These are phyloP conservation scores for Trametes cingulata DNA, from an alignment of 768 basidiomycete genomes.

Conservation along the genomic window DNA sequence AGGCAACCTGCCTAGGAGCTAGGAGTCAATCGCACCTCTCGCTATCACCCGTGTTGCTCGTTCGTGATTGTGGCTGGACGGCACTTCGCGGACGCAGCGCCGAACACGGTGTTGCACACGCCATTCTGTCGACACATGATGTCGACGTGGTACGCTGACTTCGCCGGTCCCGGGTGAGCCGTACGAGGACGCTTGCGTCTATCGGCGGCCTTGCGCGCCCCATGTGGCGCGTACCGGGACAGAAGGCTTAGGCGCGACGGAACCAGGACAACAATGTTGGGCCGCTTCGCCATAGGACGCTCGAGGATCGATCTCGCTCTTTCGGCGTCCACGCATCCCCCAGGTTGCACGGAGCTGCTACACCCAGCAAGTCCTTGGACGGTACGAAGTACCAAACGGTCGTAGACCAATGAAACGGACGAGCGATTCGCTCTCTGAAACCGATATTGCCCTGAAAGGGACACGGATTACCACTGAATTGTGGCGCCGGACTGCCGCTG, in stretches of 20 bases:
- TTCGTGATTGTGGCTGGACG: background rate
- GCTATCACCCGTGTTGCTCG: background rate
- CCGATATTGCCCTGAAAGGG: too few relatives aligned
- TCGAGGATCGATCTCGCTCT: constrained; percentile 13
- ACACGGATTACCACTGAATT: too few relatives aligned
- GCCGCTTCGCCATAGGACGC: constrained; percentile 17
- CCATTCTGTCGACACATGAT: background rate
- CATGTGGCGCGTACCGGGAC: constrained; percentile 7
- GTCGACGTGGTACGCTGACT: constrained; percentile 5
- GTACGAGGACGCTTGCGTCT: constrained; percentile 21
- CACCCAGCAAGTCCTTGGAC: constrained; percentile 4
- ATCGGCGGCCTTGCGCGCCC: constrained; percentile 17
- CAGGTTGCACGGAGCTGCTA: constrained; percentile 12
- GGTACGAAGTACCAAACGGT: background rate
- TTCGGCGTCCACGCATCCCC: constrained; percentile 14
- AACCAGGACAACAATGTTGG: constrained; percentile 8
- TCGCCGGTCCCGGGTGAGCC: constrained; percentile 3
- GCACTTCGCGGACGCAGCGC: background rate
- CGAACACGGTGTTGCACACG: background rate
- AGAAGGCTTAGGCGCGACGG: constrained; percentile 7
- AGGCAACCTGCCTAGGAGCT: background rate
- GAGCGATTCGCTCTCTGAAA: too few relatives aligned
- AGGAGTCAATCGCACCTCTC: background rate
- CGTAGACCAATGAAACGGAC: background rate
- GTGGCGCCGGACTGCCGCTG: too few relatives aligned